Percentiles rank a stretch among this genome's conserved stretches.
Evolutionary conservation across 1,139 yeast species (phyloP).

Genomic region (Nakaseomyces sp.): DNA sequence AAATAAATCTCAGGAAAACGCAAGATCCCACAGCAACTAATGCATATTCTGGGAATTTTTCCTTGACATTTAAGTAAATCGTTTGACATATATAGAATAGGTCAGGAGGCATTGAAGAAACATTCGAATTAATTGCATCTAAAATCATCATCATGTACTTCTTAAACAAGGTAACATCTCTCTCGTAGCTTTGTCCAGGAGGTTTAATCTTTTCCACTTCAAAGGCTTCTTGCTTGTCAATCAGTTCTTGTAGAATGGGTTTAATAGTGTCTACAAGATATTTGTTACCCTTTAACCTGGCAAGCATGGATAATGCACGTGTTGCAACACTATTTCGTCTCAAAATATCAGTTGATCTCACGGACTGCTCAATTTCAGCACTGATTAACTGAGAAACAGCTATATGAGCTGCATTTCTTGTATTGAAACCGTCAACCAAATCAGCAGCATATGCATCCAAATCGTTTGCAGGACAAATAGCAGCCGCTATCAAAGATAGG

Average conservation of each 20-base stretch:
- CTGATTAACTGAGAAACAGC: conserved; percentile 49
- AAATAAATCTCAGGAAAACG: conserved; percentile 71
- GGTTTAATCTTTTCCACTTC: conserved; percentile 54
- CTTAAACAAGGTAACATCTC: conserved; percentile 46
- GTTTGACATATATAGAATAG: conserved; percentile 67
- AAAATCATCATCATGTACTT: conserved; percentile 51
- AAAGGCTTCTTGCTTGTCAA: conserved; percentile 43
- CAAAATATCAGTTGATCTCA: conserved; percentile 61
- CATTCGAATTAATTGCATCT: conserved; percentile 50
- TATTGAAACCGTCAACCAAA: conserved; percentile 52
- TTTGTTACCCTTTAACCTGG: conserved; percentile 54
- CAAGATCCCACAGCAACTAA: conserved; percentile 79
- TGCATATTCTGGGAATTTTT: conserved; percentile 56
- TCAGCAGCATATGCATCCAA: conserved; percentile 69
- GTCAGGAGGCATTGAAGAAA: conserved; percentile 57
- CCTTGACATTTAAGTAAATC: conserved; percentile 54
- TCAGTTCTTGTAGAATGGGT: conserved; percentile 48
- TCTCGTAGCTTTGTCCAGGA: conserved; percentile 34
- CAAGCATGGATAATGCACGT: conserved; percentile 60
- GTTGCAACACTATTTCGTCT: conserved; percentile 81
- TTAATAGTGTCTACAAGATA: conserved; percentile 47
- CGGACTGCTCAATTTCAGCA: conserved; percentile 53
- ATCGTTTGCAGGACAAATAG: conserved; percentile 52
- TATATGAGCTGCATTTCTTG: conserved; percentile 44
- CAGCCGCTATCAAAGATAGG: conserved; percentile 34